Evolutionary conservation across 805 yeast genomes (phyloP).

Genomic region (Saccharomycopsis amapae): DNA sequence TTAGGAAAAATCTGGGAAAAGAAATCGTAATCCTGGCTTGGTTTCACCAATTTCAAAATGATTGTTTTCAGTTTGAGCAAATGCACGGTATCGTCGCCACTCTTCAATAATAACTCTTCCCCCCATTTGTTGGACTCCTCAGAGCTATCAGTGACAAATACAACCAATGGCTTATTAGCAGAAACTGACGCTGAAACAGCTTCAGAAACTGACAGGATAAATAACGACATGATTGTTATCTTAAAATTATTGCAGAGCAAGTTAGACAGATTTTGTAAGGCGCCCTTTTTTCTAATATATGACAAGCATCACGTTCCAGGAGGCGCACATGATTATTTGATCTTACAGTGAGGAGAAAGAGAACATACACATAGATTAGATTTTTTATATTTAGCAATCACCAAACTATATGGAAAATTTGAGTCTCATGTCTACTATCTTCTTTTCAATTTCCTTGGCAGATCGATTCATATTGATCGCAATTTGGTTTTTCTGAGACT

Average conservation of each 20-base stretch:
- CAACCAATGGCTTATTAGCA: conserved; percentile 9
- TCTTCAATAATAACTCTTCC: background rate
- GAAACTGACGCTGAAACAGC: conserved; percentile 11
- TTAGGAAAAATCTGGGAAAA: conserved; percentile 53
- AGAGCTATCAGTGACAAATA: conserved; percentile 8
- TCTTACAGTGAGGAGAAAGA: background rate
- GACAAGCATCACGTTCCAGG: background rate
- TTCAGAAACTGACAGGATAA: conserved; percentile 7
- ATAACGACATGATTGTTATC: background rate
- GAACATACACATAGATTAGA: background rate
- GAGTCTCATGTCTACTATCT: conserved; percentile 34
- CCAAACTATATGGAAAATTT: conserved; percentile 4
- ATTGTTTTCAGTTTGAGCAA: conserved; percentile 27
- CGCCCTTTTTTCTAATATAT: too few relatives aligned
- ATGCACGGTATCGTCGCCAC: background rate
- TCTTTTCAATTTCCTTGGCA: conserved; percentile 39
- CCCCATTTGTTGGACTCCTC: background rate
- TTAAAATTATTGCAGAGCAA: background rate
- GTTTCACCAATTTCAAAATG: conserved; percentile 35
- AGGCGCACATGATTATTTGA: background rate
- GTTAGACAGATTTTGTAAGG: too few relatives aligned
- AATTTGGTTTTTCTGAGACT: conserved; percentile 28
- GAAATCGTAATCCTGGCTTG: conserved; percentile 36
- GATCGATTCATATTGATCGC: conserved; percentile 12
- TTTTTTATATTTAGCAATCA: background rate